These are phyloP conservation scores for Dimocarpus longan DNA, from an alignment of 345 rosid species.

Conservation along the genomic window DNA sequence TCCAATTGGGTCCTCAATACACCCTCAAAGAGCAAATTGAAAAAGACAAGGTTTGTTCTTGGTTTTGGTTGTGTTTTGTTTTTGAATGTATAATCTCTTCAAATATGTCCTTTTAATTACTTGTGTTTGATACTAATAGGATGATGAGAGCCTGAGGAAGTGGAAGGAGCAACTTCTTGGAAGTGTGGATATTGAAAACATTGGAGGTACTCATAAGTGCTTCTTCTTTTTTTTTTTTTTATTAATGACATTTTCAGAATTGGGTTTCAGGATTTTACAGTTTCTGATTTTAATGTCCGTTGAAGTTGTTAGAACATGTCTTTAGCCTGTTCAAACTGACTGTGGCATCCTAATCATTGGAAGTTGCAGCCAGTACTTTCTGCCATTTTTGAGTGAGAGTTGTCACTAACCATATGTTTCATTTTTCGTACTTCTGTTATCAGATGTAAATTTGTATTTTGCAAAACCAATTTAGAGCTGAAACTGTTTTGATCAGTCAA, in stretches of 20 bases:
- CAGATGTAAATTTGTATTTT: neutral
- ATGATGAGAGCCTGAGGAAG: conserved; percentile 82
- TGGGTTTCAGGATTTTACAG: neutral
- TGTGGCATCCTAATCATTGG: neutral
- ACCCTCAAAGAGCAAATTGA: conserved; percentile 77
- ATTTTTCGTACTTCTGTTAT: neutral
- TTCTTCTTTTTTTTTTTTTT: neutral
- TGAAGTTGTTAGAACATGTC: no score
- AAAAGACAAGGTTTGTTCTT: conserved; percentile 59
- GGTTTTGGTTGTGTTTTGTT: conserved; percentile 20
- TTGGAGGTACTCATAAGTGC: conserved; percentile 54
- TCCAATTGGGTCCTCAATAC: conserved; percentile 75
- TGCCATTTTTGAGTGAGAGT: neutral
- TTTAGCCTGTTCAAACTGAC: neutral
- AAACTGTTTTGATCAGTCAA: neutral
- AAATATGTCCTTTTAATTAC: neutral
- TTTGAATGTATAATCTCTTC: neutral
- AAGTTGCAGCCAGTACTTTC: neutral
- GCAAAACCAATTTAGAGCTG: neutral
- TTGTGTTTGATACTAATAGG: conserved; percentile 38
- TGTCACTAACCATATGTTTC: conserved; percentile 3
- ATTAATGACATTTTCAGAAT: neutral
- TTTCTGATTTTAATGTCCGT: no score
- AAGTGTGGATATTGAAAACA: conserved; percentile 60
- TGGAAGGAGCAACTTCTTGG: conserved; percentile 91